A percentile compares a stretch with the other conserved stretches of the same genome.
Conservation (phyloP, 305 asterid species). For the Rubia peregrina region DNA sequence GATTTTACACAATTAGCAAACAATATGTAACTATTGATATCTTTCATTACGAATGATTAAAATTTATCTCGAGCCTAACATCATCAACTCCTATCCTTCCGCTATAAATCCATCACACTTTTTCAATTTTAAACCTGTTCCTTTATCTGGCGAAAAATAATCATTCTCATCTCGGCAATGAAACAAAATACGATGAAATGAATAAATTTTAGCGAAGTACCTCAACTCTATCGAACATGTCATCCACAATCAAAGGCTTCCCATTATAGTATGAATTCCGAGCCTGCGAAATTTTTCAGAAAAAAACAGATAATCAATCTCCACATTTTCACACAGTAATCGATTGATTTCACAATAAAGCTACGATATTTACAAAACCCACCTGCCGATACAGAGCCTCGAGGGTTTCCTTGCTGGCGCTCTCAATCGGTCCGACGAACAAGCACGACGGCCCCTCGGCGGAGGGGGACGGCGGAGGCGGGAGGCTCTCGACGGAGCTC, state of each 20-base stretch:
- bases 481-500: slow-evolving; percentile 38
- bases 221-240: slow-evolving; percentile 95
- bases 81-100: no score
- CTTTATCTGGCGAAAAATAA: no score
- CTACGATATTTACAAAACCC: not conserved
- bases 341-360: not conserved
- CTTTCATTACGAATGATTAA: not conserved
- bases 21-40: not conserved
- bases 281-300: slow-evolving; percentile 35
- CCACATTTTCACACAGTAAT: not conserved
- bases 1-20: no score
- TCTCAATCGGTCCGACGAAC: slow-evolving; percentile 83
- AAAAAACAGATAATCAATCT: not conserved
- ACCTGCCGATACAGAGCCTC: slow-evolving; percentile 92
- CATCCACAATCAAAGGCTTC: slow-evolving; percentile 77
- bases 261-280: slow-evolving; percentile 83
- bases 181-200: not conserved
- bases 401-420: slow-evolving; percentile 84
- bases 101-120: no score
- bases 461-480: slow-evolving; percentile 25
- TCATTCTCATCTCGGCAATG: no score
- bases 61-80: not conserved
- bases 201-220: slow-evolving; percentile 27
- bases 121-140: no score
- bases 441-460: slow-evolving; percentile 82